These are phyloP conservation scores for Neocucurbitaria cava DNA, from an alignment of 2,329 filamentous ascomycete species.

Conservation along the genomic window DNA sequence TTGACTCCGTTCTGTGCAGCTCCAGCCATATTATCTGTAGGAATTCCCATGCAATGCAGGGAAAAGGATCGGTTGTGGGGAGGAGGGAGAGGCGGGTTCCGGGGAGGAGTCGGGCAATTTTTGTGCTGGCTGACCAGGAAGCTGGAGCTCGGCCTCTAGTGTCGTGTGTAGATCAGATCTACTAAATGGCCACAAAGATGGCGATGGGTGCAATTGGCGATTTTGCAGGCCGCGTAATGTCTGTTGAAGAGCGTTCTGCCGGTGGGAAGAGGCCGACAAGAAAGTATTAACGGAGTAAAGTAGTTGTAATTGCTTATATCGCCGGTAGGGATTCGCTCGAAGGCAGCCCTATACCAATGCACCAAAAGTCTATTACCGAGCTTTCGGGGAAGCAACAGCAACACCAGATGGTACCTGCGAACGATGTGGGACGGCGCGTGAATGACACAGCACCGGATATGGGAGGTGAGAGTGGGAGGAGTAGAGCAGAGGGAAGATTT, in stretches of 20 bases:
- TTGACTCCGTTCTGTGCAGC: constrained; percentile 44
- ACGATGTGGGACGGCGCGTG: constrained; percentile 11
- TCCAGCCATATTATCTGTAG: constrained; percentile 44
- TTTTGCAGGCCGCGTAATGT: constrained; percentile 3
- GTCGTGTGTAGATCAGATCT: constrained; percentile 21
- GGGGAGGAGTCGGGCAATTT: constrained; percentile 33
- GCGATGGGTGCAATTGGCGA: constrained; percentile 4
- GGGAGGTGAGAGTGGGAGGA: constrained; percentile 10
- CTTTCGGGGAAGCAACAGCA: constrained; percentile 25
- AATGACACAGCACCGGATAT: neutral
- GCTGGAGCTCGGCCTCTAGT: constrained; percentile 33
- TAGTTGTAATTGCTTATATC: no score
- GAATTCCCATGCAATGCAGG: constrained; percentile 36
- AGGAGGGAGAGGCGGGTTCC: constrained; percentile 12
- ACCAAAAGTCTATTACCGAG: constrained; percentile 14
- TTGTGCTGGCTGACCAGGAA: constrained; percentile 27
- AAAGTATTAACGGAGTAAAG: neutral
- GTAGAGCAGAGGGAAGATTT: constrained; percentile 12
- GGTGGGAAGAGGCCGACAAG: constrained; percentile 29
- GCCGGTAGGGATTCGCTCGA: neutral
- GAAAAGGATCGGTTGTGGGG: constrained; percentile 19
- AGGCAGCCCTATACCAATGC: neutral
- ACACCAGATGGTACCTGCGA: constrained; percentile 17
- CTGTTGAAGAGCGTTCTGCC: constrained; percentile 14
- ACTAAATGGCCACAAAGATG: constrained; percentile 7